A percentile compares a stretch with the other conserved stretches of the same genome.
Evolutionary conservation across 2,329 filamentous ascomycete species (phyloP).

Genomic region (Clarireedia monteithiana): DNA sequence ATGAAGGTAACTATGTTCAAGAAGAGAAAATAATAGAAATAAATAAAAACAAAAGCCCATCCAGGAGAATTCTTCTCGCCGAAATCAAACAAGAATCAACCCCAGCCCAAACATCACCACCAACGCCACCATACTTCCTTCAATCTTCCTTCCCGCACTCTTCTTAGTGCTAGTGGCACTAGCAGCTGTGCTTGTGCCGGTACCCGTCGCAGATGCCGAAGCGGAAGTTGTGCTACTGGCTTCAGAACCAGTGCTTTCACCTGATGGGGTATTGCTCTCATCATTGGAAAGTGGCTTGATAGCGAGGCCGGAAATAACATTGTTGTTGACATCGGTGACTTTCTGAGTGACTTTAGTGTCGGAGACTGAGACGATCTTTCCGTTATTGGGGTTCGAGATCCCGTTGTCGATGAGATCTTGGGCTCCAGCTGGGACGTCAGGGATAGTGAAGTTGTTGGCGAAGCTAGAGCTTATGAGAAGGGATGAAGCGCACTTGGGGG

Average conservation of each 20-base stretch:
- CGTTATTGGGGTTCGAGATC: constrained; percentile 53
- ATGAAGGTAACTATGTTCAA: constrained; percentile 2
- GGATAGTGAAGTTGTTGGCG: constrained; percentile 72
- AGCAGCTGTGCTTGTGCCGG: background rate
- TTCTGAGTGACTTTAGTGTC: constrained; percentile 44
- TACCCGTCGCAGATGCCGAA: constrained; percentile 31
- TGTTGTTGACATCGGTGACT: constrained; percentile 49
- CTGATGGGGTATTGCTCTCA: constrained; percentile 44
- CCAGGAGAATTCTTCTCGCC: too few relatives aligned
- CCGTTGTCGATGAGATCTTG: constrained; percentile 70
- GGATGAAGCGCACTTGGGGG: constrained; percentile 56
- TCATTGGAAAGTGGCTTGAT: constrained; percentile 46
- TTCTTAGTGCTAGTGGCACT: constrained; percentile 2
- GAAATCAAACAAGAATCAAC: background rate
- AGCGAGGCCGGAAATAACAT: constrained; percentile 53
- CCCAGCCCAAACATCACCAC: constrained; percentile 1
- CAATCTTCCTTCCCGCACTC: constrained; percentile 1
- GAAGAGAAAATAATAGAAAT: background rate
- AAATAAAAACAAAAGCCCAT: background rate
- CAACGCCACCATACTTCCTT: constrained; percentile 6
- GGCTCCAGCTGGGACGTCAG: constrained; percentile 57
- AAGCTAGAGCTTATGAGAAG: constrained; percentile 65
- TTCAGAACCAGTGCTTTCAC: constrained; percentile 5
- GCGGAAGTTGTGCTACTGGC: background rate
- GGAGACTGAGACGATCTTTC: constrained; percentile 56